Evolutionary conservation across 495 filamentous ascomycete genomes (phyloP).

Genomic region (Neurospora hispaniola): DNA sequence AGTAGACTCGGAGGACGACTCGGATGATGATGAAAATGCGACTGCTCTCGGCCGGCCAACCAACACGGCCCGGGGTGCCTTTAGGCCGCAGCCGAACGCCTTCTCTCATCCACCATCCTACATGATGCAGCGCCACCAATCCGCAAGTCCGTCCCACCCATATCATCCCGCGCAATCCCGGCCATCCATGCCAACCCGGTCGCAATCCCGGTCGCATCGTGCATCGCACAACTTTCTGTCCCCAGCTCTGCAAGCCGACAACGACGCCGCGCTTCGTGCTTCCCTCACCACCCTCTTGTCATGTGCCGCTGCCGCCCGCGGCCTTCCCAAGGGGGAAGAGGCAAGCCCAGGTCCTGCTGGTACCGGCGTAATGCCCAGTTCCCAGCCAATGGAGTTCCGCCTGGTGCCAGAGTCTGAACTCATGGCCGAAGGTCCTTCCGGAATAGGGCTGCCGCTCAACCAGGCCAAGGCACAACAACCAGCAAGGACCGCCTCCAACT

Average conservation of each 20-base stretch:
- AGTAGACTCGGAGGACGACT: slow-evolving; percentile 19
- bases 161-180: slow-evolving; percentile 27
- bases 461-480: slow-evolving; percentile 2
- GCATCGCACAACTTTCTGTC: slow-evolving; percentile 51
- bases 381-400: slow-evolving; percentile 44
- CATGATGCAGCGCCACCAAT: slow-evolving; percentile 36
- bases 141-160: slow-evolving; percentile 33
- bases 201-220: slow-evolving; percentile 36
- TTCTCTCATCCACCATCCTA: slow-evolving; percentile 75
- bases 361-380: slow-evolving; percentile 32
- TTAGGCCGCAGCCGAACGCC: slow-evolving; percentile 80
- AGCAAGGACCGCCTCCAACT: slow-evolving; percentile 21
- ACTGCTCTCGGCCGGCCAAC: slow-evolving; percentile 60
- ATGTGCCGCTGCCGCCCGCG: slow-evolving; percentile 78
- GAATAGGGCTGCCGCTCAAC: slow-evolving; percentile 1
- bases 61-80: slow-evolving; percentile 38
- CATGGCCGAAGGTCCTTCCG: slow-evolving; percentile 32
- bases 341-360: slow-evolving; percentile 16
- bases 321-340: slow-evolving; percentile 54
- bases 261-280: slow-evolving; percentile 86
- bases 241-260: slow-evolving; percentile 70
- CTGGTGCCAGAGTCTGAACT: slow-evolving; percentile 71
- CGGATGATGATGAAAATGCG: slow-evolving; percentile 61
- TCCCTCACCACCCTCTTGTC: slow-evolving; percentile 91
- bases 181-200: slow-evolving; percentile 29